Evolutionary conservation across 352 stramenopile genomes (phyloP).

Genomic region (Globisporangium solare): DNA sequence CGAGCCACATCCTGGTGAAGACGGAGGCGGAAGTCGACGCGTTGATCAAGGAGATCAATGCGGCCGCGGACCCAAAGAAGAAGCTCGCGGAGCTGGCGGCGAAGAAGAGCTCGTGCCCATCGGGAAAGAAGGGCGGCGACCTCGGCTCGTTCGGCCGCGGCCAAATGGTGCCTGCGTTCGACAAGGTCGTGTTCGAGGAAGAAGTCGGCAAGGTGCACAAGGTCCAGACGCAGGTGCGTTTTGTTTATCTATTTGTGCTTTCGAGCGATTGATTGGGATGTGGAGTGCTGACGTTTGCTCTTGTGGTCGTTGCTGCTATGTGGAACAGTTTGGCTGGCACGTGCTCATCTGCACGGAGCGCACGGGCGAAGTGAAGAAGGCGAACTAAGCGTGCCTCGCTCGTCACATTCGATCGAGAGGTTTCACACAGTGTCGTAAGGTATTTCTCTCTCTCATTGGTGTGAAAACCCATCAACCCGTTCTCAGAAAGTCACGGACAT

Average conservation of each 20-base stretch:
- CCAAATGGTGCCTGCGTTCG: slow-evolving; percentile 76
- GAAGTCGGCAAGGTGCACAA: slow-evolving; percentile 63
- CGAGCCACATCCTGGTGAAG: slow-evolving; percentile 74
- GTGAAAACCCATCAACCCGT: no score
- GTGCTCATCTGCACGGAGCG: slow-evolving; percentile 68
- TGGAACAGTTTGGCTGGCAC: slow-evolving; percentile 66
- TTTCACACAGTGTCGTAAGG: no score
- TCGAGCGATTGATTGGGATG: slow-evolving; percentile 10
- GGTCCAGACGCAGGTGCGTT: slow-evolving; percentile 63
- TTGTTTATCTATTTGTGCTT: slow-evolving; percentile 9
- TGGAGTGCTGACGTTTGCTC: slow-evolving; percentile 3
- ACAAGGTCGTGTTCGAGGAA: slow-evolving; percentile 75
- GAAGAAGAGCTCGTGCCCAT: slow-evolving; percentile 70
- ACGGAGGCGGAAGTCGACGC: slow-evolving; percentile 56
- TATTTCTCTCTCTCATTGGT: no score
- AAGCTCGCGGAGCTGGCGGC: slow-evolving; percentile 58
- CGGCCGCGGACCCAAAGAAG: slow-evolving; percentile 40
- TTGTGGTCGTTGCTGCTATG: not conserved
- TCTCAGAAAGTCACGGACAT: no score
- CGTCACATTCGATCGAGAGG: no score
- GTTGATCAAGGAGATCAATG: slow-evolving; percentile 49
- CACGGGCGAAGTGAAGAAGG: slow-evolving; percentile 30
- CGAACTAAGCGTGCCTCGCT: slow-evolving; percentile 6
- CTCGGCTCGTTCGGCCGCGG: slow-evolving; percentile 63
- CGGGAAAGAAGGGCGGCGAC: slow-evolving; percentile 54